A percentile compares a stretch with the other conserved stretches of the same genome.
These are phyloP conservation scores for Paulinella micropora DNA, from an alignment of 78 protist genomes.

Conservation along the genomic window DNA sequence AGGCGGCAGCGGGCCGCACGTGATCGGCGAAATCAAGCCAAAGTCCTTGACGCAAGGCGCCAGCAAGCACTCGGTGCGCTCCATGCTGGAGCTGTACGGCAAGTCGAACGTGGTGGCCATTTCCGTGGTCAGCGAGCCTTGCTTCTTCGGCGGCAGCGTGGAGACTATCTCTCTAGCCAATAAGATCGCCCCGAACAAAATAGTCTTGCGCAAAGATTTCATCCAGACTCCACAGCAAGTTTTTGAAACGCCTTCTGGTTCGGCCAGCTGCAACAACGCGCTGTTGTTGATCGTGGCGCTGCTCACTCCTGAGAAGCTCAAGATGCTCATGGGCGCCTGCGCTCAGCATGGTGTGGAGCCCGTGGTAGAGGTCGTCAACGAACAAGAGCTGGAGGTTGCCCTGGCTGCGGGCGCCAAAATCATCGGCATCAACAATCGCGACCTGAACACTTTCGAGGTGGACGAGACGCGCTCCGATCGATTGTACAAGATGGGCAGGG, in stretches of 20 bases:
- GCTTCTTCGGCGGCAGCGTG: slow-evolving; percentile 51
- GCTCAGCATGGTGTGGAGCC: slow-evolving; percentile 49
- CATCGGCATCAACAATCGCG: slow-evolving; percentile 54
- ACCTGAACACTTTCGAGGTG: slow-evolving; percentile 25
- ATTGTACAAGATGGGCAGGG: no score
- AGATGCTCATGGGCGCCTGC: neutral
- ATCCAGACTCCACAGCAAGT: slow-evolving; percentile 31
- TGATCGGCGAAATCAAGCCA: slow-evolving; percentile 4
- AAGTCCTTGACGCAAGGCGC: neutral
- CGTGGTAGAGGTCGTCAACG: slow-evolving; percentile 39
- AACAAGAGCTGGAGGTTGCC: slow-evolving; percentile 23
- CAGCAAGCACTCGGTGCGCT: no score
- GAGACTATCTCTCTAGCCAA: slow-evolving; percentile 3
- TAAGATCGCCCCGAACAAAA: neutral
- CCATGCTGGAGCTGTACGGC: no score
- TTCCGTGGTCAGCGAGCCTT: slow-evolving; percentile 51
- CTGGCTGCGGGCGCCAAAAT: slow-evolving; percentile 31
- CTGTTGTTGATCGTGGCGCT: slow-evolving; percentile 42
- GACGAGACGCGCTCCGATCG: no score
- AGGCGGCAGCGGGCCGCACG: no score
- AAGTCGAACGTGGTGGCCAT: slow-evolving; percentile 33
- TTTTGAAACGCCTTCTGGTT: slow-evolving; percentile 38
- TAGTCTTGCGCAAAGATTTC: slow-evolving; percentile 50
- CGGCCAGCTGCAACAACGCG: slow-evolving; percentile 48
- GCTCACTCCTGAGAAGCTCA: neutral